A percentile compares a stretch with the other conserved stretches of the same genome.
phyloP scores from a whole-genome alignment of 805 yeast genomes.

The Myxozyma geophila region DNA sequence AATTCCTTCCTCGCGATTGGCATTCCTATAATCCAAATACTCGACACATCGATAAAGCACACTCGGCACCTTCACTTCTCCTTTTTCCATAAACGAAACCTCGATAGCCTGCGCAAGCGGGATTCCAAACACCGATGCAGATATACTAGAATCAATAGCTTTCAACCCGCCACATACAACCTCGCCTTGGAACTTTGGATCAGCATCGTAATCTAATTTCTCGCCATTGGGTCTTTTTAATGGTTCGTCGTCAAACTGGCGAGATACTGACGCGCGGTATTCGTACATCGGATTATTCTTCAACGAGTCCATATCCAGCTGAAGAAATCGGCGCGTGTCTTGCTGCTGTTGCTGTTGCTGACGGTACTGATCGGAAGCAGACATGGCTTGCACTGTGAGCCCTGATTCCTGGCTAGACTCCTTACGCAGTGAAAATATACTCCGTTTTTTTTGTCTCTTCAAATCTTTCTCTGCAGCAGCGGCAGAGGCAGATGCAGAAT shows the following conservation, averaged over 20 bases:
- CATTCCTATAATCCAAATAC: slow-evolving; percentile 65
- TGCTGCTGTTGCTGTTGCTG: slow-evolving; percentile 26
- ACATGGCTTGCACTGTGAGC: background rate
- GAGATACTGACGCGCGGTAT: slow-evolving; percentile 27
- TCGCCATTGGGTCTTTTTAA: background rate
- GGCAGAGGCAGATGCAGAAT: background rate
- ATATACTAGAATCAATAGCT: slow-evolving; percentile 16
- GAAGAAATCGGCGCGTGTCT: slow-evolving; percentile 25
- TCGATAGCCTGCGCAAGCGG: slow-evolving; percentile 31
- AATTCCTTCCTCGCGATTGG: slow-evolving; percentile 85
- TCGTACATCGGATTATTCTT: slow-evolving; percentile 33
- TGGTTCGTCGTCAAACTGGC: slow-evolving; percentile 7
- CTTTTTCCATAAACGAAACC: slow-evolving; percentile 27
- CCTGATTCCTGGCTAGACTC: slow-evolving; percentile 11
- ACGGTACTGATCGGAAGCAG: slow-evolving; percentile 17
- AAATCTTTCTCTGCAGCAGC: slow-evolving; percentile 44
- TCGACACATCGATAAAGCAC: slow-evolving; percentile 76
- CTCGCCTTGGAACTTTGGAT: slow-evolving; percentile 23
- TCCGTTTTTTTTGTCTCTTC: slow-evolving; percentile 58
- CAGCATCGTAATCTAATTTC: slow-evolving; percentile 15
- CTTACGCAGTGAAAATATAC: slow-evolving; percentile 59
- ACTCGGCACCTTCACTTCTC: slow-evolving; percentile 59
- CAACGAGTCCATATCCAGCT: slow-evolving; percentile 22
- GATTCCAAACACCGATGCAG: slow-evolving; percentile 27
- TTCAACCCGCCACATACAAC: slow-evolving; percentile 29